Evolutionary conservation across 768 basidiomycete species (phyloP).

Genomic region (Scleroderma bovista): DNA sequence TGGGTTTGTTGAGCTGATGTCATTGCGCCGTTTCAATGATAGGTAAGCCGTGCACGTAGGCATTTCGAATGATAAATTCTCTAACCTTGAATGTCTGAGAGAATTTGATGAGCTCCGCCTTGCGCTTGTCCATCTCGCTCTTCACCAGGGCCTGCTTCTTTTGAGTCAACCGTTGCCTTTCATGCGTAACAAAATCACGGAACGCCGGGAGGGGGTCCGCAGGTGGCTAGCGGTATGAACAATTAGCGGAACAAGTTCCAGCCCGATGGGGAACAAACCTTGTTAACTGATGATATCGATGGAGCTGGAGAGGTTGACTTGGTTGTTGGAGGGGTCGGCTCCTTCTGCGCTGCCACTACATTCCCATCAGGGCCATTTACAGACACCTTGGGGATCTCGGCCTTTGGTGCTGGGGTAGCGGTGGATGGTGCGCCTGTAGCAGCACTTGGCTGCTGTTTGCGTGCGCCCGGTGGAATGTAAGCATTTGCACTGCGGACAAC

Average conservation of each 20-base stretch:
- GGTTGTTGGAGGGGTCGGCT: slow-evolving; percentile 40
- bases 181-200: slow-evolving; percentile 87
- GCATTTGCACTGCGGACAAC: slow-evolving; percentile 85
- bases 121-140: slow-evolving; percentile 90
- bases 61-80: slow-evolving; percentile 1
- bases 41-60: background rate
- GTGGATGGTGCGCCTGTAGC: slow-evolving; percentile 26
- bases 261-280: slow-evolving; percentile 35
- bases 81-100: slow-evolving; percentile 90
- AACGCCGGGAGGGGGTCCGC: slow-evolving; percentile 80
- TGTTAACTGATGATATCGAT: slow-evolving; percentile 38
- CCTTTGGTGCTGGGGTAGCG: slow-evolving; percentile 22
- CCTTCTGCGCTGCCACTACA: slow-evolving; percentile 37
- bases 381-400: slow-evolving; percentile 66
- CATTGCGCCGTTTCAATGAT: background rate
- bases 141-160: slow-evolving; percentile 87
- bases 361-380: slow-evolving; percentile 75
- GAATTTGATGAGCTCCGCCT: slow-evolving; percentile 91
- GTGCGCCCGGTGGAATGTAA: slow-evolving; percentile 91
- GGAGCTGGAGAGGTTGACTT: slow-evolving; percentile 66
- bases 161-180: slow-evolving; percentile 84
- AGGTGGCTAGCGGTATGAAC: slow-evolving; percentile 43
- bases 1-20: slow-evolving; percentile 81
- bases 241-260: background rate
- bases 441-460: slow-evolving; percentile 35